Percentiles rank a stretch among this genome's conserved stretches.
phyloP scores from a whole-genome alignment of 2,329 filamentous ascomycete species.

The Cladophialophora yegresii region DNA sequence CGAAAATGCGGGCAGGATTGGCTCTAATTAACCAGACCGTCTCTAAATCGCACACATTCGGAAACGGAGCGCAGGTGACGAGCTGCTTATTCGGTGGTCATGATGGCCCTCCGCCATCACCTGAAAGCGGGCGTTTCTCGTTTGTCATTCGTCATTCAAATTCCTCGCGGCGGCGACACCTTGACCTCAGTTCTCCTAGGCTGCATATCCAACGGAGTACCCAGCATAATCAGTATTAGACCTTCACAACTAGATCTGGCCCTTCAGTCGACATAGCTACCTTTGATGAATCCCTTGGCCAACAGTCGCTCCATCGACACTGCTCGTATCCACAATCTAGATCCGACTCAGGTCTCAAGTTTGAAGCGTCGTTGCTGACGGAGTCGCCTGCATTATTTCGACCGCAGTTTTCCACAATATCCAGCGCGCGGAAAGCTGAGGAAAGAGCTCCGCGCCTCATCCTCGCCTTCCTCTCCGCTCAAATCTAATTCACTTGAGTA shows the following conservation, averaged over 20 bases:
- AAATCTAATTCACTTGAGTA: constrained; percentile 37
- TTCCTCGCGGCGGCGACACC: constrained; percentile 12
- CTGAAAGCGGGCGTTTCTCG: neutral
- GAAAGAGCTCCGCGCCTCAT: constrained; percentile 22
- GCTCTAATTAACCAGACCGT: neutral
- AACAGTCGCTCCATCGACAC: neutral
- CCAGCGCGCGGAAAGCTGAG: constrained; percentile 25
- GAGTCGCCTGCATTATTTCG: constrained; percentile 5
- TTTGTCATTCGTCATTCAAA: constrained; percentile 10
- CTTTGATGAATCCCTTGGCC: neutral
- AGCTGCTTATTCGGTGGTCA: constrained; percentile 1
- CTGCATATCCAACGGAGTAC: constrained; percentile 7
- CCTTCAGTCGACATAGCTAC: neutral
- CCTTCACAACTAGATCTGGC: constrained; percentile 1
- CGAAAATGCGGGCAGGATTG: neutral
- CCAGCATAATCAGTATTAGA: neutral
- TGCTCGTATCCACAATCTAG: constrained; percentile 6
- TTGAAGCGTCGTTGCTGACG: constrained; percentile 11
- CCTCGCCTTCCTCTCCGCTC: constrained; percentile 14
- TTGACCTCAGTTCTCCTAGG: constrained; percentile 16
- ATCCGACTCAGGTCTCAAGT: neutral
- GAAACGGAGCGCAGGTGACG: neutral
- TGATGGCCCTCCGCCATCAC: neutral
- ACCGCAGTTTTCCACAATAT: constrained; percentile 7
- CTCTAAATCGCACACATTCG: neutral